These are phyloP conservation scores for Casaregolazyma suthepensis DNA, from an alignment of 1,139 yeast species.

Conservation along the genomic window DNA sequence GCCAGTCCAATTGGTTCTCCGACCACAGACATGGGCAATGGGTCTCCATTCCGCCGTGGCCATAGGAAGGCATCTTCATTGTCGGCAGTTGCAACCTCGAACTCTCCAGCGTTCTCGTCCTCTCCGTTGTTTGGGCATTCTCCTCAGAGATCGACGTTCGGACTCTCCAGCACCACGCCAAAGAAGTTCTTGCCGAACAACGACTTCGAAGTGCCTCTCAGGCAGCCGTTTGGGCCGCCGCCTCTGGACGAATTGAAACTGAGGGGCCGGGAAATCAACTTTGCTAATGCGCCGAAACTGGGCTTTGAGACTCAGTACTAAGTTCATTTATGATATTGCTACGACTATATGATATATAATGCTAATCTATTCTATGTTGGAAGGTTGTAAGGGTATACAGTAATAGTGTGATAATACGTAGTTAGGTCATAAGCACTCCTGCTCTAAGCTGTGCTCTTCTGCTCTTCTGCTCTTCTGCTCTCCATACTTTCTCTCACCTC, in stretches of 20 bases:
- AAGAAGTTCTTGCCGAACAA: conserved; percentile 1
- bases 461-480: background rate
- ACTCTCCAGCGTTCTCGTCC: background rate
- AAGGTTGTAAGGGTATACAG: too few species aligned
- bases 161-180: background rate
- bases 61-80: conserved; percentile 27
- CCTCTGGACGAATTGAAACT: conserved; percentile 26
- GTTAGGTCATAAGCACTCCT: too few species aligned
- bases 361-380: background rate
- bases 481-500: background rate
- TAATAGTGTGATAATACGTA: too few species aligned
- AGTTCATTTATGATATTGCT: background rate
- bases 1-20: conserved; percentile 3
- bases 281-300: conserved; percentile 13
- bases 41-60: conserved; percentile 21
- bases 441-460: too few species aligned
- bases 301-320: background rate
- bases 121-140: background rate
- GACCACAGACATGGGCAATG: conserved; percentile 3
- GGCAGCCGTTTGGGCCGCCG: conserved; percentile 33
- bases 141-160: background rate
- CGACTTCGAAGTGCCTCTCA: conserved; percentile 24
- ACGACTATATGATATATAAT: background rate
- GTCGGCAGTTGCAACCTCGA: background rate
- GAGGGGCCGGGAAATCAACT: conserved; percentile 18